These are phyloP conservation scores for Tolypocladium inflatum DNA, from an alignment of 2,329 filamentous ascomycete genomes.

Conservation along the genomic window DNA sequence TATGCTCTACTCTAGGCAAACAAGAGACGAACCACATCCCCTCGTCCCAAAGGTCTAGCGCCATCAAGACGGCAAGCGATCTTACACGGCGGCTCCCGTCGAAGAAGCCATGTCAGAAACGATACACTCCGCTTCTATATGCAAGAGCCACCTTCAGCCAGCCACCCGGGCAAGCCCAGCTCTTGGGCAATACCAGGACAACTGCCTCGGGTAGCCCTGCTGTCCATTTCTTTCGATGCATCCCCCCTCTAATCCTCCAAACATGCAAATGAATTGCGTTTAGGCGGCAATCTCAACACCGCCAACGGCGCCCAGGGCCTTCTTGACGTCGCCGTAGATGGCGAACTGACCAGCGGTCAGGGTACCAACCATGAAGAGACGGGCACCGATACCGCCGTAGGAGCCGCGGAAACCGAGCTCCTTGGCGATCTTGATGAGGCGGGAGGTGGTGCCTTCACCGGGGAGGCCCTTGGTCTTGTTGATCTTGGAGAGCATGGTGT, in stretches of 20 bases:
- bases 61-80: neutral
- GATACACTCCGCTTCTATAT: conserved; percentile 1
- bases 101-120: neutral
- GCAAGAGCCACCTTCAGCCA: neutral
- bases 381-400: conserved; percentile 73
- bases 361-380: conserved; percentile 54
- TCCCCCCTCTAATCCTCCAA: neutral
- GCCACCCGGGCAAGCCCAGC: conserved; percentile 6
- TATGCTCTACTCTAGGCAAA: conserved; percentile 13
- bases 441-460: conserved; percentile 72
- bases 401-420: conserved; percentile 74
- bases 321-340: conserved; percentile 74
- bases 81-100: neutral
- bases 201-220: neutral
- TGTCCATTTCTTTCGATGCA: neutral
- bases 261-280: neutral
- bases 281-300: conserved; percentile 16
- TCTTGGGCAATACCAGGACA: conserved; percentile 6
- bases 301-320: conserved; percentile 33
- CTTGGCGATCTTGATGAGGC: conserved; percentile 79
- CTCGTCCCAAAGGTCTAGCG: neutral
- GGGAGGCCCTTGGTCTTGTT: conserved; percentile 88
- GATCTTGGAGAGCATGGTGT: conserved; percentile 93
- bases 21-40: conserved; percentile 3
- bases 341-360: conserved; percentile 76